A percentile compares a stretch with the other conserved stretches of the same genome.
These are phyloP conservation scores for Sicyos baderoa DNA, from an alignment of 306 rosid genomes.

Conservation along the genomic window DNA sequence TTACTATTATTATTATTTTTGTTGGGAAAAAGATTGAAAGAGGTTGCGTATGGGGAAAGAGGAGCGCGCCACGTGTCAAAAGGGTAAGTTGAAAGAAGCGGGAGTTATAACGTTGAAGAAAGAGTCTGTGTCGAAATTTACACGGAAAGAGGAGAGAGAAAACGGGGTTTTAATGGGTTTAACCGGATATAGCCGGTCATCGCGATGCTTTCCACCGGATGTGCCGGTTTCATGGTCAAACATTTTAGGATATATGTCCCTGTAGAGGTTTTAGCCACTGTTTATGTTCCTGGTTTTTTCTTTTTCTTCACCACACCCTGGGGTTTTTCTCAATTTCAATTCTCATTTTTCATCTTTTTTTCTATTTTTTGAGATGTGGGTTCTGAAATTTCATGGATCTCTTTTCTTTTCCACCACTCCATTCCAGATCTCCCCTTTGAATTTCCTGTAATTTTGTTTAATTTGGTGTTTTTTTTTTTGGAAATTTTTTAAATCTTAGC, in stretches of 20 bases:
- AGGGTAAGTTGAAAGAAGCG: background rate
- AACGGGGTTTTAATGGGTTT: slow-evolving; percentile 18
- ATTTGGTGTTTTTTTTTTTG: background rate
- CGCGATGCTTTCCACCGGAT: slow-evolving; percentile 32
- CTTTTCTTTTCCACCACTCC: background rate
- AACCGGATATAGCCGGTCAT: slow-evolving; percentile 34
- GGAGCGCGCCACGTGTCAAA: slow-evolving; percentile 42
- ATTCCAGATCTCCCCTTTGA: slow-evolving; percentile 8
- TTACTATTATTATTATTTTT: background rate
- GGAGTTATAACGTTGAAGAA: slow-evolving; percentile 28
- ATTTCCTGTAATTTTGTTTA: background rate
- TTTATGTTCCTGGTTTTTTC: slow-evolving; percentile 43
- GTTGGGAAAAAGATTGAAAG: too few species aligned
- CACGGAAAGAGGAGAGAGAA: background rate
- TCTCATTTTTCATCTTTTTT: slow-evolving; percentile 1
- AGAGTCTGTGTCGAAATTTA: slow-evolving; percentile 26
- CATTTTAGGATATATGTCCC: slow-evolving; percentile 19
- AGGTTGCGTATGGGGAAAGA: slow-evolving; percentile 5
- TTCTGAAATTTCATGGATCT: slow-evolving; percentile 8
- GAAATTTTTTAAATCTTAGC: background rate
- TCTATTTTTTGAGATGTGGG: background rate
- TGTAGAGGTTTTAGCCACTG: slow-evolving; percentile 59
- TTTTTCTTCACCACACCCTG: background rate
- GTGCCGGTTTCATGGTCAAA: slow-evolving; percentile 59
- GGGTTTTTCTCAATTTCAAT: background rate